Evolutionary conservation across 805 yeast genomes (phyloP).

Genomic region (Lipomyces oligophaga): DNA sequence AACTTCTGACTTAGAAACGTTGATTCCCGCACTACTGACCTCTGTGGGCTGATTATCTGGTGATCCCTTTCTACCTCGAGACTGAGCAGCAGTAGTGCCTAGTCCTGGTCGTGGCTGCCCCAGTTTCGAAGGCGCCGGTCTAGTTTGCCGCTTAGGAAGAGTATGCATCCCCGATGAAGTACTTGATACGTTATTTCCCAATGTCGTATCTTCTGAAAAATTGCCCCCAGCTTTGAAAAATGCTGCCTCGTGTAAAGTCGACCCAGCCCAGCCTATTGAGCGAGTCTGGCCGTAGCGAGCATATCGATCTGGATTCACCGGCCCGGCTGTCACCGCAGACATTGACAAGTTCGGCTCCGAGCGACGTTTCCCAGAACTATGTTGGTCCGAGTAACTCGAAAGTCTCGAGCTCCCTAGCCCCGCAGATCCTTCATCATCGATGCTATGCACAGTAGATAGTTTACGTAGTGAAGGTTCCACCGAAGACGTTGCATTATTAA

Average conservation of each 20-base stretch:
- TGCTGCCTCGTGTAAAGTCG: neutral
- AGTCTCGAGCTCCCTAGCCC: neutral
- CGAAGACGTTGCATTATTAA: neutral
- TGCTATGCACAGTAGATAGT: neutral
- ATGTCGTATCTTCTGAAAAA: constrained; percentile 7
- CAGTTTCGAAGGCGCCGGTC: neutral
- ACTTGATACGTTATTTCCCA: no score
- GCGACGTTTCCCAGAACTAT: no score
- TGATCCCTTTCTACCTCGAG: constrained; percentile 5
- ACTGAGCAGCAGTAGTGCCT: no score
- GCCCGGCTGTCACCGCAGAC: neutral
- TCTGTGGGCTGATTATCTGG: constrained; percentile 1
- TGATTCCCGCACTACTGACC: no score
- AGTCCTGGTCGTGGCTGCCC: neutral
- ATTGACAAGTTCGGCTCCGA: no score
- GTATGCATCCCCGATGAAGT: neutral
- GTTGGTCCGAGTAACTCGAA: no score
- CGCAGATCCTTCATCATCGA: constrained; percentile 2
- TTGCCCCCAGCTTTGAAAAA: constrained; percentile 4
- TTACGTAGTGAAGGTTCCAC: no score
- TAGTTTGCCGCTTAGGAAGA: constrained; percentile 5
- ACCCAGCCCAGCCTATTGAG: neutral
- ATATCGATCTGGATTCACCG: neutral
- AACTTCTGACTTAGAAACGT: no score
- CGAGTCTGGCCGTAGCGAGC: neutral